Base-by-base conservation (phyloP, 352 stramenopile species). In the Pythium sukuiense region DNA sequence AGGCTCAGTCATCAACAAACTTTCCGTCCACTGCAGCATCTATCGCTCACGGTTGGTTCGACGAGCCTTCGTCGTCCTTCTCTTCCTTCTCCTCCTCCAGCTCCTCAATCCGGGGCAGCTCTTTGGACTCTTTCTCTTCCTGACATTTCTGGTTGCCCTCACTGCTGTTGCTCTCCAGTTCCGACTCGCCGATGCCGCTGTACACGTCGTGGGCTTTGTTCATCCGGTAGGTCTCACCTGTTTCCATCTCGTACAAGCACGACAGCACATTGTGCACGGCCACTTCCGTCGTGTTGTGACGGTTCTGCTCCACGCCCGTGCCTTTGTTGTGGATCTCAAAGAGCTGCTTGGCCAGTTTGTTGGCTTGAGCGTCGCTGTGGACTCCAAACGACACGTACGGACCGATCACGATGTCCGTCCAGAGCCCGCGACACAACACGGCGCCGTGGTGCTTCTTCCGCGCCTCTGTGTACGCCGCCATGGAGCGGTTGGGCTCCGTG, bases 271-370 rank as follows among this genome's bases (percentile, higher is more conserved):
- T 98, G 75, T 94, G 98, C 32, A 97, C 82, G 0, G 92, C 80
- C 32, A 99, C 81, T 62, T 99, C 93, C 9, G 82, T 87, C 27
- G 89, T 93, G 65, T 98, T 97, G 55, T 99, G 93, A 18, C 91
- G 87, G 61, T 98, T 95, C 76, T 98, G 96, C 74, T 98, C 93
- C 9, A 96, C 93, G 11, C 93, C 93, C 1, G 79, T 96, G 59
- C 89, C 90, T 61, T 97, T 95, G 81, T 98, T 98, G 61, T 97
- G 72, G 48, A 99, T 79, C 56, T 97, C 79, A 65, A 98, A 98
- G 37, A 98, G 77, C 32, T 90, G 87, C 48, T 96, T 74, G 35
- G 92, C 91, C 43, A 90, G 83, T 48, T 85, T 81, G 62, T 89
- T 87, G 26, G 65, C 13, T 26, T 32, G 29, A 1, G 69, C 75